A percentile compares a stretch with the other conserved stretches of the same genome.
phyloP scores from a whole-genome alignment of 345 rosid genomes.

The Gossypium stocksii region DNA sequence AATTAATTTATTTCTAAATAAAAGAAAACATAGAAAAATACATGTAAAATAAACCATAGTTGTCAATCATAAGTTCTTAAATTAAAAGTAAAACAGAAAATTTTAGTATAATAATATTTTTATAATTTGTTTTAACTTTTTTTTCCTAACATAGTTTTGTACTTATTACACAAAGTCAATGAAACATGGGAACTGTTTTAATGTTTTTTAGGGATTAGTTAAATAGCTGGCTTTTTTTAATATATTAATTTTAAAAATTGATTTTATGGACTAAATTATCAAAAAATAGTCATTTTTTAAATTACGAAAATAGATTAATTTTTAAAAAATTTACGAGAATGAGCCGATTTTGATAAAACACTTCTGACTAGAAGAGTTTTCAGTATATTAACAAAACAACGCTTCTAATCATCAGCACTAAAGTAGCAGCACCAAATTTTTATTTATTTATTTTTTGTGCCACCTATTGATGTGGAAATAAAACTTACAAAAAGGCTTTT shows the following conservation, averaged over 20 bases:
- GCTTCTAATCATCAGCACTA: no score
- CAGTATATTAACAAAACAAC: no score
- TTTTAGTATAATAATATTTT: not conserved
- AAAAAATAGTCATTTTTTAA: no score
- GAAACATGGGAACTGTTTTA: not conserved
- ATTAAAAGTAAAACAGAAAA: not conserved
- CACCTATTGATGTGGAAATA: no score
- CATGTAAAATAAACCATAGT: not conserved
- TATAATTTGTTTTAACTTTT: not conserved
- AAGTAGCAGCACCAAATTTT: no score
- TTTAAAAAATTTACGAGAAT: no score
- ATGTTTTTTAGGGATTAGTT: not conserved
- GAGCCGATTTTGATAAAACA: rapidly evolving
- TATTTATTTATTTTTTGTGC: no score
- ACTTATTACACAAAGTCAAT: not conserved
- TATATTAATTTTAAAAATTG: not conserved
- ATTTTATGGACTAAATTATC: no score
- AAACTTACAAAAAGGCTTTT: no score
- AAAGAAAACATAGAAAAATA: not conserved
- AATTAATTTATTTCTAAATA: not conserved
- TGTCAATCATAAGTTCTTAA: not conserved
- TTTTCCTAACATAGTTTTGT: not conserved
- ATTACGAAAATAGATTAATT: no score
- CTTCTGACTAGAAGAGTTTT: no score
- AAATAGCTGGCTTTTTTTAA: not conserved